Percentiles rank a stretch among this genome's conserved stretches.
Conservation (phyloP, 2,329 filamentous ascomycete genomes). For the Penicillium sp. region DNA sequence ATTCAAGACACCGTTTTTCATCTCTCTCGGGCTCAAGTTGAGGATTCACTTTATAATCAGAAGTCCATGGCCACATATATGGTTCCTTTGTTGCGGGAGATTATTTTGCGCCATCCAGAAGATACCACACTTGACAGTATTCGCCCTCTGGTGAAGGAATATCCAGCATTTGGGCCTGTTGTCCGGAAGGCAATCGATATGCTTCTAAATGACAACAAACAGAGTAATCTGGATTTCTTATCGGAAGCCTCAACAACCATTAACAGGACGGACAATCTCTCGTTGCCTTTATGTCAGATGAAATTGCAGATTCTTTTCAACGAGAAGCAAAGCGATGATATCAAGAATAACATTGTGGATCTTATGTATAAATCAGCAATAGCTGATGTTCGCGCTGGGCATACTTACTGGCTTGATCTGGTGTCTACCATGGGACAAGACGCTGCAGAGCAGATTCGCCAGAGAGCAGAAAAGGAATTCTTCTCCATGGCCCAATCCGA, state of each 20-base stretch:
- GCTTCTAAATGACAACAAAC: slow-evolving; percentile 27
- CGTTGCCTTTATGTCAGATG: slow-evolving; percentile 40
- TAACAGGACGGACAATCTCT: slow-evolving; percentile 38
- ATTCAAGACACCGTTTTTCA: slow-evolving; percentile 29
- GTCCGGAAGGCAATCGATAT: slow-evolving; percentile 30
- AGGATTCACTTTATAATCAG: slow-evolving; percentile 7
- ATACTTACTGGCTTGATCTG: slow-evolving; percentile 37
- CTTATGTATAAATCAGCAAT: slow-evolving; percentile 39
- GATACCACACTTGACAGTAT: slow-evolving; percentile 25
- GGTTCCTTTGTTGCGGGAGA: slow-evolving; percentile 27
- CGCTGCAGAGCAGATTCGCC: slow-evolving; percentile 35
- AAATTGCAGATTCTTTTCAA: slow-evolving; percentile 40
- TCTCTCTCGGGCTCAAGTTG: slow-evolving; percentile 10
- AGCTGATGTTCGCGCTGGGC: slow-evolving; percentile 29
- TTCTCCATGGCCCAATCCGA: slow-evolving; percentile 33
- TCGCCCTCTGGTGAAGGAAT: slow-evolving; percentile 26
- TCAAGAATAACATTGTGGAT: slow-evolving; percentile 33
- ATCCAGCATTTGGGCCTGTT: slow-evolving; percentile 23
- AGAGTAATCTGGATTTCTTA: slow-evolving; percentile 20
- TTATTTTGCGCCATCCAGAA: slow-evolving; percentile 32
- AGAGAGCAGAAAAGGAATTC: slow-evolving; percentile 39
- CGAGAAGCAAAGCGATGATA: slow-evolving; percentile 23
- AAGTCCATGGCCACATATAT: slow-evolving; percentile 22
- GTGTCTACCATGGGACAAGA: slow-evolving; percentile 36
- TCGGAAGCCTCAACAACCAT: slow-evolving; percentile 33